Evolutionary conservation across 2,329 filamentous ascomycete genomes (phyloP).

Genomic region (Stemphylium beticola): DNA sequence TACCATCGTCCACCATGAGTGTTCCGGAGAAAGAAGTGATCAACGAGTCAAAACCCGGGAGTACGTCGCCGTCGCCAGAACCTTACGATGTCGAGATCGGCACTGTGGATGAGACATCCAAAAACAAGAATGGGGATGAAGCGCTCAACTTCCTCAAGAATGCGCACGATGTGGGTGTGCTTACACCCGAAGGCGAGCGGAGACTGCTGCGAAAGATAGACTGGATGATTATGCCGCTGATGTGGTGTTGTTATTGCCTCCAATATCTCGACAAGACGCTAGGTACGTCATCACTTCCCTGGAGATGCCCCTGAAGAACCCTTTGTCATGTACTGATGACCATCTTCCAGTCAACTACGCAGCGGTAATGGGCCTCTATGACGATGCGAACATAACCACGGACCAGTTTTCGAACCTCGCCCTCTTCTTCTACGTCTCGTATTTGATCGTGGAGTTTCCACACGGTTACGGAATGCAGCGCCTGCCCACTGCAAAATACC

Average conservation of each 20-base stretch:
- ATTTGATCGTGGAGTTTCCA: slow-evolving; percentile 49
- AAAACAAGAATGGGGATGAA: slow-evolving; percentile 24
- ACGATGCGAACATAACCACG: slow-evolving; percentile 46
- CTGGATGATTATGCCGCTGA: slow-evolving; percentile 50
- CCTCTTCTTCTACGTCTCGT: slow-evolving; percentile 47
- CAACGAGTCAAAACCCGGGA: slow-evolving; percentile 2
- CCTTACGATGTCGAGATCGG: slow-evolving; percentile 17
- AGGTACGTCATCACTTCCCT: slow-evolving; percentile 48
- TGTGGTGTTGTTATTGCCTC: slow-evolving; percentile 48
- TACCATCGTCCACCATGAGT: not conserved
- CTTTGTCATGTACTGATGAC: not conserved
- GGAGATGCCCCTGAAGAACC: too few relatives aligned
- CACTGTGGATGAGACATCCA: slow-evolving; percentile 12
- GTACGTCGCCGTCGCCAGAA: not conserved
- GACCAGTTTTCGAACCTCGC: slow-evolving; percentile 47
- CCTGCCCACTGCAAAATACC: slow-evolving; percentile 60
- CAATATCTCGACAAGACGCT: slow-evolving; percentile 52
- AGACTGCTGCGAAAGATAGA: slow-evolving; percentile 47
- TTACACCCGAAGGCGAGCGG: slow-evolving; percentile 25
- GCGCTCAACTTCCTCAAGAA: slow-evolving; percentile 32
- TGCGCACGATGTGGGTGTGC: slow-evolving; percentile 19
- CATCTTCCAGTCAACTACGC: slow-evolving; percentile 45
- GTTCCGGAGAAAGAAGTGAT: not conserved
- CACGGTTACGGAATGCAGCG: slow-evolving; percentile 60
- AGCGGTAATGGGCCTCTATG: slow-evolving; percentile 51